These are phyloP conservation scores for Dendrocalamus latiflorus DNA, from an alignment of 202 grass and related monocot genomes.

Conservation along the genomic window DNA sequence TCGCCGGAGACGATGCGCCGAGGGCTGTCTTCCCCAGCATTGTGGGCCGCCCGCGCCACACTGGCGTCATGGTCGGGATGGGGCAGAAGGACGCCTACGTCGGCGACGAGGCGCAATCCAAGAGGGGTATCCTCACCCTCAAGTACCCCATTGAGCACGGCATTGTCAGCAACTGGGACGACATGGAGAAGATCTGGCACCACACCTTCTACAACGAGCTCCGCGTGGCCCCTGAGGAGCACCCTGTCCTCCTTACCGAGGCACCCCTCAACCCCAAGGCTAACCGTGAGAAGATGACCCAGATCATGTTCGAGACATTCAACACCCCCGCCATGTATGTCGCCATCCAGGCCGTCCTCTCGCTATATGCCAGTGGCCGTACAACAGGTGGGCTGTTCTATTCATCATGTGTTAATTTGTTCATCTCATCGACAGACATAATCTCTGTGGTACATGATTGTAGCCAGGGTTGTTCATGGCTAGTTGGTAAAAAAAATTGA, in stretches of 20 bases:
- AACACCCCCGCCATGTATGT: slow-evolving; percentile 63
- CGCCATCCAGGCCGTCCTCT: slow-evolving; percentile 63
- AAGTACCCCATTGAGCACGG: slow-evolving; percentile 70
- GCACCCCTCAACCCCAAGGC: slow-evolving; percentile 62
- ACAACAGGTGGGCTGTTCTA: not conserved
- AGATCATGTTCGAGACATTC: slow-evolving; percentile 75
- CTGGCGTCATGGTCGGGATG: slow-evolving; percentile 65
- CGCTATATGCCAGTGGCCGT: slow-evolving; percentile 51
- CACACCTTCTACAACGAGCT: slow-evolving; percentile 70
- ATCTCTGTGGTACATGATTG: too few relatives aligned
- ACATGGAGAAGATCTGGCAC: slow-evolving; percentile 75
- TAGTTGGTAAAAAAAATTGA: not conserved
- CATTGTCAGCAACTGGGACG: slow-evolving; percentile 67
- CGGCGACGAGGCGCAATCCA: slow-evolving; percentile 61
- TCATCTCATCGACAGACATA: not conserved
- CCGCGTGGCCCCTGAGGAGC: slow-evolving; percentile 54
- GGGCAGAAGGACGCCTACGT: slow-evolving; percentile 73
- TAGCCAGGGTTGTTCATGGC: not conserved
- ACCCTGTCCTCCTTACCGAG: slow-evolving; percentile 47
- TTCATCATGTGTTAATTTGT: not conserved
- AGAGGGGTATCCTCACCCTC: slow-evolving; percentile 54
- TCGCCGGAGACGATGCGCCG: slow-evolving; percentile 57
- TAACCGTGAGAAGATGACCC: slow-evolving; percentile 64
- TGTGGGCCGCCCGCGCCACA: slow-evolving; percentile 56
- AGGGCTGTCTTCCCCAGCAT: slow-evolving; percentile 59